Evolutionary conservation across 257 asterid species (phyloP).

Genomic region (Petrea volubilis): DNA sequence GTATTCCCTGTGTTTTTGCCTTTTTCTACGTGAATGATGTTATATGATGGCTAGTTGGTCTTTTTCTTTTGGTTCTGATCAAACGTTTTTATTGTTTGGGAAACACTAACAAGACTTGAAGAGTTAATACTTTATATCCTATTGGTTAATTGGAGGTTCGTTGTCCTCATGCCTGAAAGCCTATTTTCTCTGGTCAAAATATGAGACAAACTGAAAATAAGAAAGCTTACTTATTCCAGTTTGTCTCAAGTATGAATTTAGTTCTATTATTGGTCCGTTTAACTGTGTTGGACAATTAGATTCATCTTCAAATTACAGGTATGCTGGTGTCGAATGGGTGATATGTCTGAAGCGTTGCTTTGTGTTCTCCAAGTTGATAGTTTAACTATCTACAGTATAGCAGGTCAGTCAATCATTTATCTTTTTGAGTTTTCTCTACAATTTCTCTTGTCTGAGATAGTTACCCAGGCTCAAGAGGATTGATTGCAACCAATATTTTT

Average conservation of each 20-base stretch:
- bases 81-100: background rate
- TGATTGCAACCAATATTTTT: background rate
- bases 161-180: background rate
- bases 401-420: slow-evolving; percentile 48
- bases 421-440: slow-evolving; percentile 13
- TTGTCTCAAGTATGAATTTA: slow-evolving; percentile 14
- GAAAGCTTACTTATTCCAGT: background rate
- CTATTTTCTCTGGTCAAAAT: background rate
- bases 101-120: background rate
- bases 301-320: slow-evolving; percentile 48
- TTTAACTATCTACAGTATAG: slow-evolving; percentile 61
- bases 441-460: background rate
- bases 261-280: slow-evolving; percentile 2
- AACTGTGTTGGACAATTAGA: slow-evolving; percentile 4
- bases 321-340: slow-evolving; percentile 93
- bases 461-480: slow-evolving; percentile 6
- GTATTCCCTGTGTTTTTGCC: background rate
- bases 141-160: slow-evolving; percentile 6
- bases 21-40: background rate
- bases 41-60: background rate
- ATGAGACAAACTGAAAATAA: slow-evolving; percentile 2
- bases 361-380: slow-evolving; percentile 82
- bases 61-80: too few relatives aligned
- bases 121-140: background rate
- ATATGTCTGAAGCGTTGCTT: slow-evolving; percentile 64